These are phyloP conservation scores for Boehmeria nivea DNA, from an alignment of 306 rosid species.

Conservation along the genomic window DNA sequence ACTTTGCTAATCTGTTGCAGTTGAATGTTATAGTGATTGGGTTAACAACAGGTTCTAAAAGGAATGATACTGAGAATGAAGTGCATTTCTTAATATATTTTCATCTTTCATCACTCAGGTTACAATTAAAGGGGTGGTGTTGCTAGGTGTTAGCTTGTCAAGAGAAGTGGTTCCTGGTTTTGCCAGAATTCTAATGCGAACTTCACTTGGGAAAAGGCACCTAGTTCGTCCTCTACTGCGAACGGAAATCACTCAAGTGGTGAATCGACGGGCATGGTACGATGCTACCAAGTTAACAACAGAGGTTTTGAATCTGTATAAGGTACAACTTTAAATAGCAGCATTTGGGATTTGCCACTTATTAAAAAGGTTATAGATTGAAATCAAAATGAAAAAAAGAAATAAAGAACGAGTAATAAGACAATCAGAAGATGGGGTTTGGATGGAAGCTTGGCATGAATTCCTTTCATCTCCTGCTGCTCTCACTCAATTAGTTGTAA, in stretches of 20 bases:
- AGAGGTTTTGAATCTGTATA: slow-evolving; percentile 66
- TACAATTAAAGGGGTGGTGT: slow-evolving; percentile 61
- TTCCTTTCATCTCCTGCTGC: slow-evolving; percentile 8
- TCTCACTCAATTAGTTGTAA: no score
- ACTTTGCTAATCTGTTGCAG: no score
- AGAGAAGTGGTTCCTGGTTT: slow-evolving; percentile 91
- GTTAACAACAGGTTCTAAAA: no score
- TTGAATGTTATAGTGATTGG: no score
- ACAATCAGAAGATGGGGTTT: no score
- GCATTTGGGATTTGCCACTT: neutral
- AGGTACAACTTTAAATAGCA: slow-evolving; percentile 35
- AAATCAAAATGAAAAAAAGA: neutral
- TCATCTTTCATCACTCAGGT: slow-evolving; percentile 47
- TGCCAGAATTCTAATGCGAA: slow-evolving; percentile 84
- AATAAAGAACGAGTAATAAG: neutral
- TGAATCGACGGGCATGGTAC: slow-evolving; percentile 86
- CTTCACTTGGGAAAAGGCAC: slow-evolving; percentile 92
- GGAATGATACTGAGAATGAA: no score
- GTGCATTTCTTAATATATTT: neutral
- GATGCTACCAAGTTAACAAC: slow-evolving; percentile 69
- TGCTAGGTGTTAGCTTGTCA: slow-evolving; percentile 72
- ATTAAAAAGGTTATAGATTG: neutral
- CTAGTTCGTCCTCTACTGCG: slow-evolving; percentile 83
- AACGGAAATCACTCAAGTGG: slow-evolving; percentile 84
- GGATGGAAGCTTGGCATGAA: neutral